Conservation (phyloP, 257 asterid genomes). For the Anisodus tanguticus region DNA sequence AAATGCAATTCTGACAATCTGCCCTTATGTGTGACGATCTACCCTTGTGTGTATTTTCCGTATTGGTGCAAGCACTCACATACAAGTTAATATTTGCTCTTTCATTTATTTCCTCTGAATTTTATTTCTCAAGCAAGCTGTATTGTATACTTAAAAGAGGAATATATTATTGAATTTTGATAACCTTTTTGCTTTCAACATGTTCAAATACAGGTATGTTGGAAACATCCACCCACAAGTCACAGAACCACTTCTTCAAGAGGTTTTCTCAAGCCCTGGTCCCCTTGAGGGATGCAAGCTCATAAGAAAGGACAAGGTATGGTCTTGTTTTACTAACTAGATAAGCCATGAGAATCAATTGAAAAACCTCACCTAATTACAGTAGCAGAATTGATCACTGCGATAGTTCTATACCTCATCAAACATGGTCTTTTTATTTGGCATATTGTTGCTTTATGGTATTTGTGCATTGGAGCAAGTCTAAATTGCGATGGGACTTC, state of each 20-base stretch:
- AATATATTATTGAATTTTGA: background rate
- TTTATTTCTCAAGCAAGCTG: background rate
- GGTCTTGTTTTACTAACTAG: background rate
- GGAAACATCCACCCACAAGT: slow-evolving; percentile 88
- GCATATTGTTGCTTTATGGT: background rate
- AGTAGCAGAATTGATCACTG: background rate
- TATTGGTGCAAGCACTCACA: background rate
- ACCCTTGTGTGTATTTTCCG: background rate
- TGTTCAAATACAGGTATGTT: slow-evolving; percentile 61
- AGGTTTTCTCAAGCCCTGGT: slow-evolving; percentile 75
- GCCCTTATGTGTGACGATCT: background rate
- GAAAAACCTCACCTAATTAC: slow-evolving; percentile 3
- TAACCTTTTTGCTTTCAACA: background rate
- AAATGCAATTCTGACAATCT: background rate
- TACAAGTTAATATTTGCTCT: background rate
- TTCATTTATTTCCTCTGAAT: background rate
- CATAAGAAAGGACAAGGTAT: slow-evolving; percentile 80
- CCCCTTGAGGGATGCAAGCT: slow-evolving; percentile 91
- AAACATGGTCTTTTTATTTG: background rate
- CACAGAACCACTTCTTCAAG: slow-evolving; percentile 86
- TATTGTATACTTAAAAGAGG: background rate
- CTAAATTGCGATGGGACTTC: background rate
- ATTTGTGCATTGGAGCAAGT: background rate
- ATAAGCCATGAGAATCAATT: background rate
- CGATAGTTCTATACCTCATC: background rate